phyloP scores from a whole-genome alignment of 2,329 filamentous ascomycete genomes.

The Sclerotinia nivalis region DNA sequence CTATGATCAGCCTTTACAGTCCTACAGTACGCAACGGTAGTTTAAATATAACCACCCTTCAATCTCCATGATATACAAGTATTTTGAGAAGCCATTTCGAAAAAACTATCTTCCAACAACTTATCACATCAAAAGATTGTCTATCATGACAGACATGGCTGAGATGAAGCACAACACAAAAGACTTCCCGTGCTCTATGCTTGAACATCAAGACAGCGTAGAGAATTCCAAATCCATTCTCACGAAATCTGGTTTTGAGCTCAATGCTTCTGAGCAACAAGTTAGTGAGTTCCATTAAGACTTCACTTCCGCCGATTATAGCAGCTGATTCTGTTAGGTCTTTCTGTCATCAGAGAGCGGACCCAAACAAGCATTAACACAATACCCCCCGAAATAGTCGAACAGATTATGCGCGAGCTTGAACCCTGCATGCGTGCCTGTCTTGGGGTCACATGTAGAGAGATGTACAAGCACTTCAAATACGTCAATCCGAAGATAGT shows the following conservation, averaged over 20 bases:
- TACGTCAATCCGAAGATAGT: not conserved
- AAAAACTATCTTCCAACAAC: not conserved
- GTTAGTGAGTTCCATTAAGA: not conserved
- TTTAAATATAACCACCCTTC: not conserved
- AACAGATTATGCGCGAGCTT: not conserved
- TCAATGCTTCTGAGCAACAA: not conserved
- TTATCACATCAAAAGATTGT: no score
- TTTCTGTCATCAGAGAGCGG: no score
- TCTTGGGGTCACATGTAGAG: not conserved
- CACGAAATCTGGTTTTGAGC: not conserved
- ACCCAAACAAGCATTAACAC: not conserved
- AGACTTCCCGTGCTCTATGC: not conserved
- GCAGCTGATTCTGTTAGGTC: not conserved
- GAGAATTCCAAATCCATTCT: not conserved
- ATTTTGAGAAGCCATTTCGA: not conserved
- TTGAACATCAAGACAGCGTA: not conserved
- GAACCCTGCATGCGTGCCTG: not conserved
- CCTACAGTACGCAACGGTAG: not conserved
- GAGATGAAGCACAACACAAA: not conserved
- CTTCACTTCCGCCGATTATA: not conserved
- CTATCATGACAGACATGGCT: not conserved
- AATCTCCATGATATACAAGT: not conserved
- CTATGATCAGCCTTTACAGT: no score
- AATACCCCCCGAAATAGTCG: not conserved
- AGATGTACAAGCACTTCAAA: not conserved